Conservation (phyloP, 768 basidiomycete species). For the Pisolithus marmoratus region DNA sequence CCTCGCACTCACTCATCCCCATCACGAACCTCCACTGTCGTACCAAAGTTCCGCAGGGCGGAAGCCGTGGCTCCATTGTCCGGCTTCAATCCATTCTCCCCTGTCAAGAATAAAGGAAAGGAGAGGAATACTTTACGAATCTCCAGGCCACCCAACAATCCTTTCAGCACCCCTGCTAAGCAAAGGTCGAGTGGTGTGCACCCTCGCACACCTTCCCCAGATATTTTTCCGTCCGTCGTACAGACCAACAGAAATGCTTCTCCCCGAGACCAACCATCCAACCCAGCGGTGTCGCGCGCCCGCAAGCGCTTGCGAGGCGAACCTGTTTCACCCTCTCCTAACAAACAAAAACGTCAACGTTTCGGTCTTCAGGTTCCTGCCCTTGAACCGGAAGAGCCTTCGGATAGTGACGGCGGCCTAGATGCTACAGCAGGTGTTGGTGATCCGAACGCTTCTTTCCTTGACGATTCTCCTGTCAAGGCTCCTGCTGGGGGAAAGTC, state of each 20-base stretch:
- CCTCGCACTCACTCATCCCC: conserved; percentile 25
- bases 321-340: conserved; percentile 77
- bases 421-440: conserved; percentile 27
- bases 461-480: conserved; percentile 72
- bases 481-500: conserved; percentile 47
- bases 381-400: conserved; percentile 25
- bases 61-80: conserved; percentile 47
- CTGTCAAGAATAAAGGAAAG: conserved; percentile 58
- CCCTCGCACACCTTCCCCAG: conserved; percentile 29
- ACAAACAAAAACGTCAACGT: conserved; percentile 69
- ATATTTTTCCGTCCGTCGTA: conserved; percentile 37
- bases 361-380: conserved; percentile 40
- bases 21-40: conserved; percentile 22
- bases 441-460: conserved; percentile 40
- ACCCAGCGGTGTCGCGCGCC: conserved; percentile 55
- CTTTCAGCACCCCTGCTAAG: conserved; percentile 41
- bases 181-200: conserved; percentile 23
- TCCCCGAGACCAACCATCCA: conserved; percentile 20
- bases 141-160: conserved; percentile 29
- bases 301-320: conserved; percentile 80
- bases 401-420: conserved; percentile 32
- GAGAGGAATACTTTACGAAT: conserved; percentile 22
- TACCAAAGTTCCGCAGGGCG: conserved; percentile 47
- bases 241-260: conserved; percentile 10
- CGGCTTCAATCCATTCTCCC: conserved; percentile 75